Percentiles rank a stretch among this genome's conserved stretches.
phyloP scores from a whole-genome alignment of 179 eudicot genomes.

The Drosera spatulata region DNA sequence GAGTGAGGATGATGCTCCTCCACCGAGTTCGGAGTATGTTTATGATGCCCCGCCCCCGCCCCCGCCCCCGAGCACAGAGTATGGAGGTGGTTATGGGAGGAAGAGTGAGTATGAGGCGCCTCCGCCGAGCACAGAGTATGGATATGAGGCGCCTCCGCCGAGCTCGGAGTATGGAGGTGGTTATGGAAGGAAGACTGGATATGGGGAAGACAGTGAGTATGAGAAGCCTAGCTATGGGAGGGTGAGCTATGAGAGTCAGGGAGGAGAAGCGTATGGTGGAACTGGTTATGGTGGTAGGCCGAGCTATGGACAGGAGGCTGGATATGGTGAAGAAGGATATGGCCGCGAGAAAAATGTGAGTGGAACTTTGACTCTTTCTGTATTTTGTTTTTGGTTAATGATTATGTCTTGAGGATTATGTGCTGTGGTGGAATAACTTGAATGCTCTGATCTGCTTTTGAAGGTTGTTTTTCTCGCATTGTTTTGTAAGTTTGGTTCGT shows the following conservation, averaged over 20 bases:
- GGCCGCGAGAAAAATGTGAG: slow-evolving; percentile 86
- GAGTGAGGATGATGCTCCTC: slow-evolving; percentile 8
- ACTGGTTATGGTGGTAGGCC: slow-evolving; percentile 4
- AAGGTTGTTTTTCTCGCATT: too few species aligned
- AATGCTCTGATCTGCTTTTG: too few species aligned
- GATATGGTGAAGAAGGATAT: slow-evolving; percentile 41
- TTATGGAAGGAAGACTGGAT: slow-evolving; percentile 8
- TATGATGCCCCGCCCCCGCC: slow-evolving; percentile 5
- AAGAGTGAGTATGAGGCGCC: slow-evolving; percentile 7
- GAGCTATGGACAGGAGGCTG: slow-evolving; percentile 25
- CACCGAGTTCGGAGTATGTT: slow-evolving; percentile 20
- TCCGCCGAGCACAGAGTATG: slow-evolving; percentile 10
- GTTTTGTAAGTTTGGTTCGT: too few species aligned
- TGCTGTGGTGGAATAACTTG: too few species aligned
- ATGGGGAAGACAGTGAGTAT: slow-evolving; percentile 9
- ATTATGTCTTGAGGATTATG: too few species aligned
- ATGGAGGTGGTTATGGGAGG: slow-evolving; percentile 21
- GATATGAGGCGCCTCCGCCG: slow-evolving; percentile 18
- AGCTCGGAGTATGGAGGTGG: slow-evolving; percentile 22
- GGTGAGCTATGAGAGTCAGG: slow-evolving; percentile 22
- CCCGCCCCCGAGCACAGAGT: slow-evolving; percentile 10
- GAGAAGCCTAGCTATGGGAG: slow-evolving; percentile 22
- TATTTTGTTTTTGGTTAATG: too few species aligned
- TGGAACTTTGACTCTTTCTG: too few species aligned
- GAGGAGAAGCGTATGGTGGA: slow-evolving; percentile 14